Evolutionary conservation across 805 yeast genomes (phyloP).

Genomic region (Starmera amethionina): DNA sequence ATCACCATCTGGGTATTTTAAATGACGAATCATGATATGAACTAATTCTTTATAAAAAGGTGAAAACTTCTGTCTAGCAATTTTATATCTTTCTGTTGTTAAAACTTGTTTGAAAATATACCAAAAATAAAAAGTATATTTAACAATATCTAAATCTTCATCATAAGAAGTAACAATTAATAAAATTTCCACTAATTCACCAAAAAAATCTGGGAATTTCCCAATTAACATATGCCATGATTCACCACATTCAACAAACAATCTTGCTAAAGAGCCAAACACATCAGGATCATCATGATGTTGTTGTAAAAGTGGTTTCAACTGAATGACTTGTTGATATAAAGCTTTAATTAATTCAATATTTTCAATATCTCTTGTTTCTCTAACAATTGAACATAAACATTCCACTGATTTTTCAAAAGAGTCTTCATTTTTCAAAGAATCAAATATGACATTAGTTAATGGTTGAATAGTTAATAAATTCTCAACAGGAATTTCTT

Average conservation of each 20-base stretch:
- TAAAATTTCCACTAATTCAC: slow-evolving; percentile 63
- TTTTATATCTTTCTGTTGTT: slow-evolving; percentile 45
- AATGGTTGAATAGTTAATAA: slow-evolving; percentile 57
- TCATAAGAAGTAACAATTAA: slow-evolving; percentile 63
- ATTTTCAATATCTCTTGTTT: slow-evolving; percentile 70
- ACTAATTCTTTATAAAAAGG: slow-evolving; percentile 53
- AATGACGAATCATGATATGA: slow-evolving; percentile 51
- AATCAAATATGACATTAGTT: slow-evolving; percentile 57
- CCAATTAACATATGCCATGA: slow-evolving; percentile 89
- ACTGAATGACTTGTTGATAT: slow-evolving; percentile 54
- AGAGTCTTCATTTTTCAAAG: slow-evolving; percentile 46
- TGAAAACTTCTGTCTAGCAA: slow-evolving; percentile 37
- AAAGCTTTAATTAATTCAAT: slow-evolving; percentile 53
- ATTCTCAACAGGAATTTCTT: slow-evolving; percentile 68
- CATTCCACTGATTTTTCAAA: slow-evolving; percentile 86
- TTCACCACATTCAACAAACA: slow-evolving; percentile 90
- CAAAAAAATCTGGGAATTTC: slow-evolving; percentile 56
- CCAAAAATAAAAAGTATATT: slow-evolving; percentile 92
- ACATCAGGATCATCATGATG: slow-evolving; percentile 36
- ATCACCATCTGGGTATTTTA: slow-evolving; percentile 58
- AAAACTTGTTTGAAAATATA: slow-evolving; percentile 64
- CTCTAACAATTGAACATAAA: slow-evolving; percentile 68
- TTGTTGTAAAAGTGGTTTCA: slow-evolving; percentile 43
- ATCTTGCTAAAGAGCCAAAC: slow-evolving; percentile 59
- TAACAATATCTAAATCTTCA: slow-evolving; percentile 80